These are phyloP conservation scores for Xylaria curta DNA, from an alignment of 495 filamentous ascomycete species.

Conservation along the genomic window DNA sequence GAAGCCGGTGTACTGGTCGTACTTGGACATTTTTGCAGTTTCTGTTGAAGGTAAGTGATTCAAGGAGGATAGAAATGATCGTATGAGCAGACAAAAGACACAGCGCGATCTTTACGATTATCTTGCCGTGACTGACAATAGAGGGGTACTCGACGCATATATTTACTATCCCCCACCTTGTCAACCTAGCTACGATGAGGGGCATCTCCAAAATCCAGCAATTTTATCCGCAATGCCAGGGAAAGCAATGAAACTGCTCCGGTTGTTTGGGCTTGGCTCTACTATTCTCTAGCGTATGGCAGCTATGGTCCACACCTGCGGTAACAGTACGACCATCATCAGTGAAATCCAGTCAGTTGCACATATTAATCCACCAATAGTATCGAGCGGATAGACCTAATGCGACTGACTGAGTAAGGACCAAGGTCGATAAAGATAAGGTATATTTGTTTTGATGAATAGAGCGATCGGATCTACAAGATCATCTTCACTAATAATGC, in stretches of 20 bases:
- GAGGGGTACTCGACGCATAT: conserved; percentile 21
- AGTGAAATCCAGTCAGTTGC: background rate
- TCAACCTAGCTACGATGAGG: conserved; percentile 4
- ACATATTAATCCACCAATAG: conserved; percentile 27
- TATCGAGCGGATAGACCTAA: background rate
- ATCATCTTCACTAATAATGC: conserved; percentile 5
- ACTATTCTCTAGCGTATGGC: background rate
- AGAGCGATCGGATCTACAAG: background rate
- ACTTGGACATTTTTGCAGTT: conserved; percentile 36
- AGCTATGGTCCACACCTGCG: conserved; percentile 5
- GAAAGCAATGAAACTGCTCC: background rate
- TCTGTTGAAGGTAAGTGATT: background rate
- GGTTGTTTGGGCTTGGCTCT: conserved; percentile 4
- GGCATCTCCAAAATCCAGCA: conserved; percentile 7
- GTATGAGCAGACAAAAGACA: background rate
- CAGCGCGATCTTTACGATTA: background rate
- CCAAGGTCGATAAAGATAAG: background rate
- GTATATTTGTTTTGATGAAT: background rate
- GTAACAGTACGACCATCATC: conserved; percentile 5
- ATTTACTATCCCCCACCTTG: conserved; percentile 22
- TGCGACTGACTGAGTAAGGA: background rate
- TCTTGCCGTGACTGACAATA: background rate
- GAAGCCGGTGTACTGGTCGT: conserved; percentile 55
- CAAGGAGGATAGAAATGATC: background rate
- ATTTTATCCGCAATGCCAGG: background rate